Percentiles rank a stretch among this genome's conserved stretches.
Evolutionary conservation across 2,329 filamentous ascomycete species (phyloP).

Genomic region (Penicillium sp.): DNA sequence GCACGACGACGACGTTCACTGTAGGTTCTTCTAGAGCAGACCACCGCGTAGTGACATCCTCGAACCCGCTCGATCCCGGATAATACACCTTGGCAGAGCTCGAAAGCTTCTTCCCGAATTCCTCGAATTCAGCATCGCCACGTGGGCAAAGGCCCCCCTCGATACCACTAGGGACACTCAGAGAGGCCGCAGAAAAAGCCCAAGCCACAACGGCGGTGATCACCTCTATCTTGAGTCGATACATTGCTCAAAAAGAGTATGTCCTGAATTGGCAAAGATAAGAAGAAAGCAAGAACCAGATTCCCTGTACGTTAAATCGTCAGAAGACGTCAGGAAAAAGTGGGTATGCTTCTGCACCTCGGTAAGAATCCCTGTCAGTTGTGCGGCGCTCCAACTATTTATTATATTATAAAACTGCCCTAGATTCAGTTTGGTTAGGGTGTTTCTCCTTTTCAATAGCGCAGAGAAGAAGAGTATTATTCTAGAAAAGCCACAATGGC

Average conservation of each 20-base stretch:
- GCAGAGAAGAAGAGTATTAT: background rate
- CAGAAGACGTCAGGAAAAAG: background rate
- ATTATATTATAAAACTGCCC: background rate
- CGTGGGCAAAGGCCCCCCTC: conserved; percentile 6
- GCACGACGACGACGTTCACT: conserved; percentile 48
- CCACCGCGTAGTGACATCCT: conserved; percentile 43
- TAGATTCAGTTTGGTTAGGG: background rate
- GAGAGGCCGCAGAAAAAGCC: conserved; percentile 16
- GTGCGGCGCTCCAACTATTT: background rate
- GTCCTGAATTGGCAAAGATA: background rate
- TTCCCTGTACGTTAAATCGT: background rate
- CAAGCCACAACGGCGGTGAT: conserved; percentile 26
- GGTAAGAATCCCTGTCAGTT: background rate
- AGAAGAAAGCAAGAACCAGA: background rate
- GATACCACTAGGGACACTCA: conserved; percentile 1
- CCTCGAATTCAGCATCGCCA: conserved; percentile 15
- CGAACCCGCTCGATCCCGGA: conserved; percentile 43
- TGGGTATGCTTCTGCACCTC: background rate
- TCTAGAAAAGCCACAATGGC: background rate
- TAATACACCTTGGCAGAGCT: conserved; percentile 41
- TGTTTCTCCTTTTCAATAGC: background rate
- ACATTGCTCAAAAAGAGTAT: background rate
- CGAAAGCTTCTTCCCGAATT: conserved; percentile 32
- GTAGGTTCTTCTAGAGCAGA: conserved; percentile 44
- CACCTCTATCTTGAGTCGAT: background rate